Conservation (phyloP, 2,329 filamentous ascomycete genomes). For the Didymosphaeria variabile region DNA sequence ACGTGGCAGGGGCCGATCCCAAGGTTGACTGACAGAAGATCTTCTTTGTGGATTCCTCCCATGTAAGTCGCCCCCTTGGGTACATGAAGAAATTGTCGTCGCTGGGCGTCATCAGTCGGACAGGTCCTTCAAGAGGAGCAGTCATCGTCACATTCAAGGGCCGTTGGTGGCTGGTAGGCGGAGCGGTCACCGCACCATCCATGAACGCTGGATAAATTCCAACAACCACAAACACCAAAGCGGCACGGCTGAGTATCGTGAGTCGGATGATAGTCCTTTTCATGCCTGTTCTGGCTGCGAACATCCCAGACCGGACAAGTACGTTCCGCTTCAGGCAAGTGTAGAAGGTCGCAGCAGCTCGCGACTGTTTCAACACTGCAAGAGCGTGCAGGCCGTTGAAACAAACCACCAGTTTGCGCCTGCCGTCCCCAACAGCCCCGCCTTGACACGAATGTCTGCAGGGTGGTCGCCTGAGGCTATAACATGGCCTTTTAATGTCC, state of each 20-base stretch:
- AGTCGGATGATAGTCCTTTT: not conserved
- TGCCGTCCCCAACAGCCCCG: not conserved
- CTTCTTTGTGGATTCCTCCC: no score
- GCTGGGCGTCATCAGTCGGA: no score
- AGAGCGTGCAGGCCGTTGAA: constrained; percentile 3
- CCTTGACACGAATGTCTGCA: not conserved
- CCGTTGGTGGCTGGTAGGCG: not conserved
- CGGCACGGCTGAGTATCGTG: constrained; percentile 9
- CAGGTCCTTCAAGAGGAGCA: no score
- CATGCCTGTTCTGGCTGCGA: not conserved
- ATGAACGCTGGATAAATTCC: not conserved
- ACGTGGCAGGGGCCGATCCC: no score
- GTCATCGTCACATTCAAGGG: not conserved
- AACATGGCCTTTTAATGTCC: constrained; percentile 3
- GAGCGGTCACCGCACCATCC: not conserved
- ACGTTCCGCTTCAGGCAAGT: not conserved
- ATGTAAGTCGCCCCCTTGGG: no score
- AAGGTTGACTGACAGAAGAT: no score
- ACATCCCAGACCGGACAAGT: constrained; percentile 1
- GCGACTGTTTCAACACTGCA: constrained; percentile 2
- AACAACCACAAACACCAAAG: not conserved
- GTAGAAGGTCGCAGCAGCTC: not conserved
- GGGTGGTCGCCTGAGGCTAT: not conserved
- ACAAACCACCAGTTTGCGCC: constrained; percentile 4
- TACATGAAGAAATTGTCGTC: not conserved